A percentile compares a stretch with the other conserved stretches of the same genome.
Evolutionary conservation across 2,329 filamentous ascomycete genomes (phyloP).

Genomic region (Cladophialophora yegresii): DNA sequence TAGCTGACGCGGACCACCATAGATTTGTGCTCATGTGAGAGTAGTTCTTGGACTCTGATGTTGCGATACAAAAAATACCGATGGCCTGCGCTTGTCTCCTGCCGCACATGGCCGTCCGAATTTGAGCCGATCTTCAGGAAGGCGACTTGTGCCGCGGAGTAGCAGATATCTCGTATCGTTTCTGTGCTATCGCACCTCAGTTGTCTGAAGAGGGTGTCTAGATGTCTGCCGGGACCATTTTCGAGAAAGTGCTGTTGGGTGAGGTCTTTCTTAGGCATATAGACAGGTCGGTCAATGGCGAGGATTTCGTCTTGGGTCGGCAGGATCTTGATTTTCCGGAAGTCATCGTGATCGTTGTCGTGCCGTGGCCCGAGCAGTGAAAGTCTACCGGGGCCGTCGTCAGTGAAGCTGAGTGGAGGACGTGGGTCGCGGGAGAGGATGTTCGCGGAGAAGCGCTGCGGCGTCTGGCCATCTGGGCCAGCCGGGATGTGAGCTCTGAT

Average conservation of each 20-base stretch:
- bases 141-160: slow-evolving; percentile 32
- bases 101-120: slow-evolving; percentile 4
- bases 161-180: slow-evolving; percentile 41
- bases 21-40: slow-evolving; percentile 32
- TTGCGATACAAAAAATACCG: slow-evolving; percentile 29
- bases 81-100: slow-evolving; percentile 28
- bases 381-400: slow-evolving; percentile 38
- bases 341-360: slow-evolving; percentile 44
- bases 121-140: slow-evolving; percentile 15
- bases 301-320: slow-evolving; percentile 44
- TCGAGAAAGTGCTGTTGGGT: slow-evolving; percentile 36
- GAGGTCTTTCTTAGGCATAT: slow-evolving; percentile 42
- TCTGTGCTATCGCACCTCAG: slow-evolving; percentile 43
- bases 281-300: slow-evolving; percentile 37
- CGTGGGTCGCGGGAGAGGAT: slow-evolving; percentile 19
- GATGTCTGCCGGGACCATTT: slow-evolving; percentile 37
- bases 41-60: slow-evolving; percentile 28
- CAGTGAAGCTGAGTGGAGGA: slow-evolving; percentile 23
- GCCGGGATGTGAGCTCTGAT: slow-evolving; percentile 2
- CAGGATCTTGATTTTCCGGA: slow-evolving; percentile 42
- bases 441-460: neutral
- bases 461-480: neutral
- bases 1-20: slow-evolving; percentile 38
- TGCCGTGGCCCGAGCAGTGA: slow-evolving; percentile 38
- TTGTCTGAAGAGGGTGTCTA: slow-evolving; percentile 45